A percentile compares a stretch with the other conserved stretches of the same genome.
phyloP scores from a whole-genome alignment of 2,329 filamentous ascomycete species.

The Trichoderma hamatum region DNA sequence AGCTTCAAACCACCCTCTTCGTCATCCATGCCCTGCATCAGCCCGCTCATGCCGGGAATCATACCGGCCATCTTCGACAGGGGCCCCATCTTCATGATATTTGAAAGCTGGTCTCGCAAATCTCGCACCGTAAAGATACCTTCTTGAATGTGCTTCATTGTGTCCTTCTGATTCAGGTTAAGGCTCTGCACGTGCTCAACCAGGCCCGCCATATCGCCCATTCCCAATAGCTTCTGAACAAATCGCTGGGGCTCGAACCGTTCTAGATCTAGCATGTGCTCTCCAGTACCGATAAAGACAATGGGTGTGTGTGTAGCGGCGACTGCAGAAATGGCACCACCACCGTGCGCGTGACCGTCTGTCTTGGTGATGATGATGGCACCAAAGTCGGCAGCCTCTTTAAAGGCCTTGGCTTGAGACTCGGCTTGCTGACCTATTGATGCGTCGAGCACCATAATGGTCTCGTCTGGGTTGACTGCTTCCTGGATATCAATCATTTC shows the following conservation, averaged over 20 bases:
- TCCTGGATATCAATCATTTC: slow-evolving; percentile 97
- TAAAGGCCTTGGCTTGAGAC: slow-evolving; percentile 93
- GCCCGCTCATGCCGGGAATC: slow-evolving; percentile 91
- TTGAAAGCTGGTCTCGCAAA: slow-evolving; percentile 89
- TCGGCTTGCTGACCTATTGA: slow-evolving; percentile 97
- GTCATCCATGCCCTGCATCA: slow-evolving; percentile 97
- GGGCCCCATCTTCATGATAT: slow-evolving; percentile 99
- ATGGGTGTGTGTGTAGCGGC: slow-evolving; percentile 96
- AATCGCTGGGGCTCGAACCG: slow-evolving; percentile 92
- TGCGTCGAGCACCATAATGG: slow-evolving; percentile 96
- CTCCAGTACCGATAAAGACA: slow-evolving; percentile 95
- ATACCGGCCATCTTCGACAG: slow-evolving; percentile 97
- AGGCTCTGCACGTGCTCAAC: slow-evolving; percentile 96
- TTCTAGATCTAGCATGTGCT: slow-evolving; percentile 95
- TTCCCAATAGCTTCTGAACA: slow-evolving; percentile 89
- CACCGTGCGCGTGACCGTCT: slow-evolving; percentile 91
- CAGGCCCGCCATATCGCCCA: slow-evolving; percentile 94
- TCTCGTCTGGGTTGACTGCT: slow-evolving; percentile 90
- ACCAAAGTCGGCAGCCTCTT: slow-evolving; percentile 94
- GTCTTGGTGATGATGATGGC: slow-evolving; percentile 99
- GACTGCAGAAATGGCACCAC: slow-evolving; percentile 96
- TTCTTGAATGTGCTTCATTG: slow-evolving; percentile 97
- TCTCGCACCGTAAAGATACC: slow-evolving; percentile 96
- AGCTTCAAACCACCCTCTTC: slow-evolving; percentile 93
- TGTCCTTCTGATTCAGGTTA: slow-evolving; percentile 96